Conservation (phyloP, 352 stramenopile species). For the Globisporangium spiculum region DNA sequence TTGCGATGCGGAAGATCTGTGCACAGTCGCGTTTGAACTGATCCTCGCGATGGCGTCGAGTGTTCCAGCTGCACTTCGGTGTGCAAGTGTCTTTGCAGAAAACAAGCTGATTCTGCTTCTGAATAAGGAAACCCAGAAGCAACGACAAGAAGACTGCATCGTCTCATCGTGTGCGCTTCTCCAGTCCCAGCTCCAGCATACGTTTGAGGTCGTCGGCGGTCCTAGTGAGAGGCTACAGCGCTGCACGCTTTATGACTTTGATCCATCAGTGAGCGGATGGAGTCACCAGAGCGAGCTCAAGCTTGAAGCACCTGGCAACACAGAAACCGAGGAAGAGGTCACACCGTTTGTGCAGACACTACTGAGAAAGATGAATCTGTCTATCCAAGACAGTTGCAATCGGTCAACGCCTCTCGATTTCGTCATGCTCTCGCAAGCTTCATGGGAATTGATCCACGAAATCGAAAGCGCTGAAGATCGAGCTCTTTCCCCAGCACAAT, state of each 20-base stretch:
- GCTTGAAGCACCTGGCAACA: no score
- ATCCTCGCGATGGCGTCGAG: conserved; percentile 30
- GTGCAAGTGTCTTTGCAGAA: conserved; percentile 5
- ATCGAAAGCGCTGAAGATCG: conserved; percentile 24
- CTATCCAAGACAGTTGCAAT: conserved; percentile 27
- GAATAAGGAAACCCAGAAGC: not conserved
- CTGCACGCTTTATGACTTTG: conserved; percentile 28
- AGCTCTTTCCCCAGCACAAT: not conserved
- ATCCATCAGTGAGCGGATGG: conserved; percentile 1
- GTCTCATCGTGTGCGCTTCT: conserved; percentile 29
- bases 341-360: conserved; percentile 21
- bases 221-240: conserved; percentile 27
- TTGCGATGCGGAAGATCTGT: conserved; percentile 38
- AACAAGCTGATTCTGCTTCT: conserved; percentile 4
- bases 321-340: not conserved
- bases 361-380: conserved; percentile 37
- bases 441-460: conserved; percentile 55
- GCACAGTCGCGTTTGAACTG: conserved; percentile 36
- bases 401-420: conserved; percentile 34
- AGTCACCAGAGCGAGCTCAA: not conserved
- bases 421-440: conserved; percentile 46
- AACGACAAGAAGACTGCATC: not conserved
- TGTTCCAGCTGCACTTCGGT: conserved; percentile 35
- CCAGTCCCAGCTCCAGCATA: conserved; percentile 31
- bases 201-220: conserved; percentile 31